A percentile compares a stretch with the other conserved stretches of the same genome.
Conservation (phyloP, 2,329 filamentous ascomycete species). For the Verticillium longisporum region DNA sequence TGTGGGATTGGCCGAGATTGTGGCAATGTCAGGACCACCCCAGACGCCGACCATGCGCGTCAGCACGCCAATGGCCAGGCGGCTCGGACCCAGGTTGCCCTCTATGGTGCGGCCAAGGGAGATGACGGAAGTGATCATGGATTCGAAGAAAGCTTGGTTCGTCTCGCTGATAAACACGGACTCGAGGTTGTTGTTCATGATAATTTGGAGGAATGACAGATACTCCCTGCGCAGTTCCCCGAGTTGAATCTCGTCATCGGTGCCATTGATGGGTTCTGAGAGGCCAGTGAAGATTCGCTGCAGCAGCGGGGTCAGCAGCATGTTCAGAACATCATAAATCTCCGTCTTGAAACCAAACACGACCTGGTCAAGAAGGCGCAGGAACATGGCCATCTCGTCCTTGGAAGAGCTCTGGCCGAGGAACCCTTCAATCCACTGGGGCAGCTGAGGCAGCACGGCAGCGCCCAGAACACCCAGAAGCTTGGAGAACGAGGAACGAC, state of each 20-base stretch:
- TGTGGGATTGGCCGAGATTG: slow-evolving; percentile 44
- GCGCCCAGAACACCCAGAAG: slow-evolving; percentile 85
- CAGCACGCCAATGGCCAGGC: slow-evolving; percentile 76
- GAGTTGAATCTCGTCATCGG: slow-evolving; percentile 94
- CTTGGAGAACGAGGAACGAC: slow-evolving; percentile 84
- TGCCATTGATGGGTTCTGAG: slow-evolving; percentile 76
- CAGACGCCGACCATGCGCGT: slow-evolving; percentile 78
- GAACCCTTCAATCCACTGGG: slow-evolving; percentile 93
- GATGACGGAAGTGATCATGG: slow-evolving; percentile 78
- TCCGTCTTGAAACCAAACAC: slow-evolving; percentile 94
- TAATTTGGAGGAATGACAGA: slow-evolving; percentile 85
- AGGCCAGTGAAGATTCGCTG: slow-evolving; percentile 84
- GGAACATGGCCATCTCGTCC: slow-evolving; percentile 95
- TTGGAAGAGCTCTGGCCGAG: slow-evolving; percentile 86
- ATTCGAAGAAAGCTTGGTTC: slow-evolving; percentile 88
- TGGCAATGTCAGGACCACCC: slow-evolving; percentile 76
- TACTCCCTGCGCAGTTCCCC: slow-evolving; percentile 88
- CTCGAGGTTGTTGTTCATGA: slow-evolving; percentile 84
- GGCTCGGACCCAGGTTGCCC: slow-evolving; percentile 52
- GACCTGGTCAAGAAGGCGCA: slow-evolving; percentile 86
- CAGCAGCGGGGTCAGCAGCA: slow-evolving; percentile 79
- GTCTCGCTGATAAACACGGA: slow-evolving; percentile 81
- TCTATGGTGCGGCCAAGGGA: slow-evolving; percentile 69
- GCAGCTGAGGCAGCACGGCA: slow-evolving; percentile 79
- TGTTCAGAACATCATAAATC: slow-evolving; percentile 82